A percentile compares a stretch with the other conserved stretches of the same genome.
Conservation (phyloP, 345 rosid species). For the Capsella bursapastoris region DNA sequence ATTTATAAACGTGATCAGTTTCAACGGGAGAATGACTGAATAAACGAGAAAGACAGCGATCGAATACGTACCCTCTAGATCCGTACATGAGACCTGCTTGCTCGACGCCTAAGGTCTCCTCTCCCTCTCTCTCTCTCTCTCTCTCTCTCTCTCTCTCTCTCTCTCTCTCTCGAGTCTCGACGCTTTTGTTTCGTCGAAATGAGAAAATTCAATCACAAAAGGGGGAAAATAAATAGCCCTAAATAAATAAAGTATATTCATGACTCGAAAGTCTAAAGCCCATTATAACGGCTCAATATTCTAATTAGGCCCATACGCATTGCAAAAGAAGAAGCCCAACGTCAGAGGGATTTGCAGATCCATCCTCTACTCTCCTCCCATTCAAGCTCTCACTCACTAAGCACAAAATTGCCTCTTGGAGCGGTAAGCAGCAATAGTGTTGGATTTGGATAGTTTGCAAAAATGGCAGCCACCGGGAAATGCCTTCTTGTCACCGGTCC, state of each 20-base stretch:
- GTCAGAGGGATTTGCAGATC: too few species aligned
- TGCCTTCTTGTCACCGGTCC: slow-evolving; percentile 53
- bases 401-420: too few species aligned
- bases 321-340: background rate
- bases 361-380: too few species aligned
- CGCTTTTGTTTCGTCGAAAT: slow-evolving; percentile 1
- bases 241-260: background rate
- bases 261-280: background rate
- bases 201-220: slow-evolving; percentile 4
- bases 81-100: slow-evolving; percentile 52
- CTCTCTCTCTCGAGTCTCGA: background rate
- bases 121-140: background rate
- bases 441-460: background rate
- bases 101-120: slow-evolving; percentile 8
- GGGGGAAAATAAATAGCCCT: background rate
- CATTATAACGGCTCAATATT: background rate
- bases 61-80: slow-evolving; percentile 55
- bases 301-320: slow-evolving; percentile 3
- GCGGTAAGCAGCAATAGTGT: too few species aligned
- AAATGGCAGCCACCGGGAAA: slow-evolving; percentile 37
- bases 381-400: too few species aligned
- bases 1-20: background rate
- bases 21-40: background rate
- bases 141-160: background rate
- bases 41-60: background rate